phyloP scores from a whole-genome alignment of 2,329 filamentous ascomycete species.

The Paramyrothecium roridum region DNA sequence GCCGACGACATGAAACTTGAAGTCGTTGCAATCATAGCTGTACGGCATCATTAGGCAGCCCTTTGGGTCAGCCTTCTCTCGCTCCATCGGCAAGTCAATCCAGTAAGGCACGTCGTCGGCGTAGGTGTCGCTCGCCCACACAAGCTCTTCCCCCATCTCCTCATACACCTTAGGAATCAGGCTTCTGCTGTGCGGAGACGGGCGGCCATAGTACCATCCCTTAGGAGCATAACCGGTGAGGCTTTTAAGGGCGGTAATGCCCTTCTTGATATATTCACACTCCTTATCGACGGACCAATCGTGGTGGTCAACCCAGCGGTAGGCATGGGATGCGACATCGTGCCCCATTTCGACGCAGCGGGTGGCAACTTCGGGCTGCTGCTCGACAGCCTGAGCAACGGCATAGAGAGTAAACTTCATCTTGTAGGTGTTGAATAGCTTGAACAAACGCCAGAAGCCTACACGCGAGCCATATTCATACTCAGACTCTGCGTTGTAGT shows the following conservation, averaged over 20 bases:
- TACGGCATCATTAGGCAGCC: slow-evolving; percentile 54
- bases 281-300: slow-evolving; percentile 41
- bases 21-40: slow-evolving; percentile 54
- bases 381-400: slow-evolving; percentile 44
- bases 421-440: slow-evolving; percentile 42
- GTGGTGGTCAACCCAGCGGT: slow-evolving; percentile 50
- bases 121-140: slow-evolving; percentile 49
- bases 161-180: slow-evolving; percentile 46
- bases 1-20: slow-evolving; percentile 34
- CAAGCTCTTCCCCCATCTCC: slow-evolving; percentile 47
- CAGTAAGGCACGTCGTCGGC: slow-evolving; percentile 55
- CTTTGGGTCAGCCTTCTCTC: slow-evolving; percentile 32
- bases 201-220: slow-evolving; percentile 48
- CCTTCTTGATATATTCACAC: slow-evolving; percentile 42
- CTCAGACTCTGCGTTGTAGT: slow-evolving; percentile 44
- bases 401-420: slow-evolving; percentile 50
- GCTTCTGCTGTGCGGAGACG: slow-evolving; percentile 39
- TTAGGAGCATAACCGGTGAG: slow-evolving; percentile 42
- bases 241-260: slow-evolving; percentile 34
- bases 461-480: slow-evolving; percentile 49
- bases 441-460: slow-evolving; percentile 47
- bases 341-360: slow-evolving; percentile 46
- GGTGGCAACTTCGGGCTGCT: slow-evolving; percentile 43
- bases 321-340: slow-evolving; percentile 46
- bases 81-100: slow-evolving; percentile 49